Conservation (phyloP, 208 protist genomes). For the Acanthamoeba castellanii region DNA sequence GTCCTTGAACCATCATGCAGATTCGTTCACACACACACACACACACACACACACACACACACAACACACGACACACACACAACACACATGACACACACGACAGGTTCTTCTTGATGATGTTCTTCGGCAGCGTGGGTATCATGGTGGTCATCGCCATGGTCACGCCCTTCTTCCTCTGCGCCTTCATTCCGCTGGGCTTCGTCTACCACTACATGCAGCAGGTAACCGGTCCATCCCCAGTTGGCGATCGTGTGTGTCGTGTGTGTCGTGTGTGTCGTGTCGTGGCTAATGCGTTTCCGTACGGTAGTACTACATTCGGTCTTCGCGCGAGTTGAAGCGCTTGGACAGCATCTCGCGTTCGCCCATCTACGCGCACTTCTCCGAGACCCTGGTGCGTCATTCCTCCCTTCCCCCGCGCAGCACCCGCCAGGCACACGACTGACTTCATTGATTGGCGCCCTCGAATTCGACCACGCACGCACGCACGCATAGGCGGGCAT, state of each 20-base stretch:
- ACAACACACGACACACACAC: background rate
- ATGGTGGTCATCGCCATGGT: slow-evolving; percentile 83
- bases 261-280: background rate
- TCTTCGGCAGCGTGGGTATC: slow-evolving; percentile 71
- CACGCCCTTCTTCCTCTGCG: slow-evolving; percentile 81
- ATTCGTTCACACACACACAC: slow-evolving; percentile 45
- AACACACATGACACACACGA: background rate
- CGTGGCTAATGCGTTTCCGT: background rate
- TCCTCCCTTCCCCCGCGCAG: too few species aligned
- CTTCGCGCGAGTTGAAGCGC: slow-evolving; percentile 81
- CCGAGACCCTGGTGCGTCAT: slow-evolving; percentile 88
- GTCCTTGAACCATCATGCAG: background rate
- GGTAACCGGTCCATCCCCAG: background rate
- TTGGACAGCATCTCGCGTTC: slow-evolving; percentile 85
- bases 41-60: slow-evolving; percentile 15
- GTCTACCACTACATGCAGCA: slow-evolving; percentile 78
- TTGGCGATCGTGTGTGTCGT: background rate
- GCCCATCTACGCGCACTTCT: slow-evolving; percentile 94
- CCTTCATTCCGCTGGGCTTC: slow-evolving; percentile 72
- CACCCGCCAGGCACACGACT: background rate
- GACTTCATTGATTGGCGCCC: background rate
- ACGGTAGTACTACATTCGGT: slow-evolving; percentile 69
- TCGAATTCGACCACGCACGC: background rate
- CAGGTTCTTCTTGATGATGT: slow-evolving; percentile 12
- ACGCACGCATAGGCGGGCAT: background rate